Evolutionary conservation across 768 basidiomycete species (phyloP), one percentile per base, ranked within the genome.

Genomic region (Pilatotrama ljubarskyi): DNA sequence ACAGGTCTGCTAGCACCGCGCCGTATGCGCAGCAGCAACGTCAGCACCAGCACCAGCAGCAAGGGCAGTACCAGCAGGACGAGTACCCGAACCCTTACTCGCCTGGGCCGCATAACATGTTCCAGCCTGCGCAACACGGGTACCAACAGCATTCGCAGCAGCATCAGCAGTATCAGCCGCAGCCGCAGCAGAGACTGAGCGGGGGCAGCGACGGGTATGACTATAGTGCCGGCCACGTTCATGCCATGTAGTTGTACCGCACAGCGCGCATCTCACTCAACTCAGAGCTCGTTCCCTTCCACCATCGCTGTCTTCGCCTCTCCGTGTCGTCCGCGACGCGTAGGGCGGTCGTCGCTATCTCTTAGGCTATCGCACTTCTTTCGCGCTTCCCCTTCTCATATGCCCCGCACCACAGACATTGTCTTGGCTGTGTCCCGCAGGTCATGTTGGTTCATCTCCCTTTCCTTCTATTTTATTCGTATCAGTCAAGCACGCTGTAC

Each of bases 161-260:
- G 49, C 64, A 58, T 25, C 56, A 62, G 37, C 55, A 63, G 14
- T 48, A 48, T 37, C 59, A 64, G 49, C 44, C 41, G 36, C 61
- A 66, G 36, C 62, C 29, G 29, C 47, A 66, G 51, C 59, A 65
- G 47, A 55, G 48, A 53, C 47, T 36, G 49, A 55, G 44, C 38
- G 46, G 44, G 10, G 63, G 57, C 51, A 54, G 47, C 46, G 64
- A 66, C 25, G 63, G 60, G 43, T 63, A 70, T 59, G 65, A 65
- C 56, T 65, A 70, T 51, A 54, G 53, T 52, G 62, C 63, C 42
- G 66, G 68, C 29, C 66, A 64, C 62, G 64, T 41, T 58, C 67
- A 68, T 61, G 70, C 70, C 37, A 64, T 69, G 67, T 69, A 68
- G 66, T 65, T 46, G 59, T 58, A 56, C 43, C 38, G 36, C 44